Base-by-base conservation (phyloP, 1,284 basidiomycete species). In the Malassezia equina region DNA sequence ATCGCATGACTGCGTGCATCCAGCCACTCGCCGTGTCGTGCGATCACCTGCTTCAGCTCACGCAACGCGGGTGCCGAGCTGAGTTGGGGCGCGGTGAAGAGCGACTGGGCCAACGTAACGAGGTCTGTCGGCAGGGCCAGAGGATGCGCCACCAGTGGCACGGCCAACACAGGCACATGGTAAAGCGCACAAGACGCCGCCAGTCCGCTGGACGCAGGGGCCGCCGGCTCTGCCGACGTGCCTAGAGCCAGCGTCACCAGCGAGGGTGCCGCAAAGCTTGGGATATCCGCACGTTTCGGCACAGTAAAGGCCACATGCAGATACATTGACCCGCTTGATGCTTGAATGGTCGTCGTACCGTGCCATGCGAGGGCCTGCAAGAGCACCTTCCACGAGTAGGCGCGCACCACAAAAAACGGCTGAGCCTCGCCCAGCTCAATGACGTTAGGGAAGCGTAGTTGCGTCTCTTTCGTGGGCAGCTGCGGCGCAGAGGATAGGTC, bases 361-460 rank as follows among this genome's bases (percentile, higher is more conserved):
- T 57, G 47, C 55, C 55, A 57, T 12, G 55, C 55, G 21, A 57
- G 23, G 6, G 55, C 51, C 21, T 52, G 49, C 36, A 57, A 39
- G 11, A 57, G 51, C 17, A 57, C 28, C 28, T 50, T 52, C 55
- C 55, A 57, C 13, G 55, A 57, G 29, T 57, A 57, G 12, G 55
- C 36, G 11, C 55, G 55, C 17, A 57, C 7, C 23, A 52, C 55
- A 21, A 57, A 57, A 36, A 46, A 57, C 28, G 39, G 39, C n/a
- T 34, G 42, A 9, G n/a, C 21, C 3, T 17, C 5, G 11, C 24
- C 32, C 23, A 57, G 39, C 21, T 33, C 43, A 17, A 57, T 29
- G 24, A 21, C 19, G 17, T 34, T 29, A 17, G 55, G 55, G 34
- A 57, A 57, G 40, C 47, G 41, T 15, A 56, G 46, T 31, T 31